Percentiles rank a stretch among this genome's conserved stretches.
Evolutionary conservation across 257 asterid genomes (phyloP).

Genomic region (Solanum sejunctum): DNA sequence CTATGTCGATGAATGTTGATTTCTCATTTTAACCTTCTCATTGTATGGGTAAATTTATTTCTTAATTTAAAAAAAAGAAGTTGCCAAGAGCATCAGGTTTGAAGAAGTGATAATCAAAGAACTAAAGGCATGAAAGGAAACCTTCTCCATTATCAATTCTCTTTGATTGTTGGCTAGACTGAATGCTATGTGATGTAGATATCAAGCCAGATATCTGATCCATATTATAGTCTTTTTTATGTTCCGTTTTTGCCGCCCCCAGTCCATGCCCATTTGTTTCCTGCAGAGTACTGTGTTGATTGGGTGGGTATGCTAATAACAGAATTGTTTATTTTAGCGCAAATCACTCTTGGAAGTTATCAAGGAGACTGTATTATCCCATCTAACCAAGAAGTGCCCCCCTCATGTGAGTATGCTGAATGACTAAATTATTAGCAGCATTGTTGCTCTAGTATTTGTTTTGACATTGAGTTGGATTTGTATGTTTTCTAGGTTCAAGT

Average conservation of each 20-base stretch:
- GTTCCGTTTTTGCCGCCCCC: not conserved
- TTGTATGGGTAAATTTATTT: not conserved
- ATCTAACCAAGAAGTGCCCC: conserved; percentile 89
- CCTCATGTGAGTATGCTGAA: conserved; percentile 65
- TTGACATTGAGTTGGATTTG: conserved; percentile 7
- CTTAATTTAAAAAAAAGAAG: not conserved
- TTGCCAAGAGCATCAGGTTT: not conserved
- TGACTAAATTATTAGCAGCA: not conserved
- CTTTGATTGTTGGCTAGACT: not conserved
- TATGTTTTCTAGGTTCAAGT: conserved; percentile 72
- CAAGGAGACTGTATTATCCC: conserved; percentile 91
- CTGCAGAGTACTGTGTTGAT: not conserved
- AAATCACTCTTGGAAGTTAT: conserved; percentile 85
- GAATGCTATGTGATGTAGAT: not conserved
- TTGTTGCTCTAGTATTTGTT: not conserved
- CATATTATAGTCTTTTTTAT: not conserved
- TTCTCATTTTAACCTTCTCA: not conserved
- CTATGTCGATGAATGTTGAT: not conserved
- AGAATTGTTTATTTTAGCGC: conserved; percentile 41
- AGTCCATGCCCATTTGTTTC: not conserved
- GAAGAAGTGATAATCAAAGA: not conserved
- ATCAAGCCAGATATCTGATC: not conserved
- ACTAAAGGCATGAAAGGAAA: not conserved
- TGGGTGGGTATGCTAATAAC: not conserved
- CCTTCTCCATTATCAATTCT: not conserved